Conservation (phyloP, 2,329 filamentous ascomycete species). For the Helicocarpus griseus region DNA sequence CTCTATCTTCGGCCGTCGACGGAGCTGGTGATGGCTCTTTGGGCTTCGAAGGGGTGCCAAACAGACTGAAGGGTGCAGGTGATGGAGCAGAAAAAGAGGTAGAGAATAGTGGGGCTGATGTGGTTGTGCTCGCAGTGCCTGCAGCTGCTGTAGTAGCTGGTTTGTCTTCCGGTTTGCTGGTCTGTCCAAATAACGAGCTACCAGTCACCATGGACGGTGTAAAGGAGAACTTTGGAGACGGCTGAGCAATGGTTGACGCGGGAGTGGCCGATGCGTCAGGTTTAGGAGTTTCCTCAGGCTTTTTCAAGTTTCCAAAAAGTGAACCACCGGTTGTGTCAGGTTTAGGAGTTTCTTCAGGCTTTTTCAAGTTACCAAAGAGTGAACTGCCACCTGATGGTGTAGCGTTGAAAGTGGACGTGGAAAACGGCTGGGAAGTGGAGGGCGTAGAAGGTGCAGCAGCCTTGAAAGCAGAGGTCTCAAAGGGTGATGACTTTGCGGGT, state of each 20-base stretch:
- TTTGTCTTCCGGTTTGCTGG: neutral
- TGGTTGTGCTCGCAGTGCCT: neutral
- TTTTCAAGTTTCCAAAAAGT: slow-evolving; percentile 16
- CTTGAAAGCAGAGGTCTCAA: neutral
- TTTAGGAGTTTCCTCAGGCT: slow-evolving; percentile 12
- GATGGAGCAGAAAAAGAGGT: neutral
- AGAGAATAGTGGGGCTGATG: slow-evolving; percentile 2
- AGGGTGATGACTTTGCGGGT: slow-evolving; percentile 8
- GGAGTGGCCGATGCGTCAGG: slow-evolving; percentile 7
- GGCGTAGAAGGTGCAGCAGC: neutral
- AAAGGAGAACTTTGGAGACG: neutral
- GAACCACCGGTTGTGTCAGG: slow-evolving; percentile 13
- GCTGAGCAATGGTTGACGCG: neutral
- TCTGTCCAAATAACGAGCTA: neutral
- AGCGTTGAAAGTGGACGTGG: slow-evolving; percentile 7
- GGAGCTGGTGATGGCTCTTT: slow-evolving; percentile 4
- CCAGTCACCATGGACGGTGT: neutral
- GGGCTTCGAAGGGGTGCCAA: neutral
- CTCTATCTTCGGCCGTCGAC: slow-evolving; percentile 6
- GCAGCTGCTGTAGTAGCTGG: slow-evolving; percentile 5
- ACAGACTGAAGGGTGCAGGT: slow-evolving; percentile 2
- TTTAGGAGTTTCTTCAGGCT: slow-evolving; percentile 13
- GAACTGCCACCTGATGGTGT: slow-evolving; percentile 15
- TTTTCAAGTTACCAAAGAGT: slow-evolving; percentile 15
- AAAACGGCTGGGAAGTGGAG: slow-evolving; percentile 1